phyloP scores from a whole-genome alignment of 164 flowering plant species.

The Cinnamomum micranthum region DNA sequence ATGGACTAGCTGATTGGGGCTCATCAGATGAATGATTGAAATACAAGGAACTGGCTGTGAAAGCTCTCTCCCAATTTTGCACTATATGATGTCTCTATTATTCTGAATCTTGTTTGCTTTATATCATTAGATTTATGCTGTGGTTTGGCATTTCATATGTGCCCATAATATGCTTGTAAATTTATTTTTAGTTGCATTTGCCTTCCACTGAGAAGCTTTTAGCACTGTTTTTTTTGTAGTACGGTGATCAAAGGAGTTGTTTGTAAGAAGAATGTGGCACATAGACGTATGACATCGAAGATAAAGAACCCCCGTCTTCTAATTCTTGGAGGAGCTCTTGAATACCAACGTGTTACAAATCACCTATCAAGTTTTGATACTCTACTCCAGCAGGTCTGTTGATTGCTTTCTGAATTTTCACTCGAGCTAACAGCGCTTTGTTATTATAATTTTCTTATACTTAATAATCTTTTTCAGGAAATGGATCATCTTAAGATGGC shows the following conservation, averaged over 20 bases:
- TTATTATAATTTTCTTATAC: conserved; percentile 9
- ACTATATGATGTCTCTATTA: too few species aligned
- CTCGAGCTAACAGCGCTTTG: background rate
- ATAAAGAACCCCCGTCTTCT: conserved; percentile 68
- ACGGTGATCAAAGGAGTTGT: conserved; percentile 87
- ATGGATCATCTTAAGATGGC: conserved; percentile 98
- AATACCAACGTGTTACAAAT: conserved; percentile 88
- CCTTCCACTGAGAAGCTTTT: conserved; percentile 11
- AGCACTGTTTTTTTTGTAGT: conserved; percentile 32
- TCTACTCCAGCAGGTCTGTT: conserved; percentile 78
- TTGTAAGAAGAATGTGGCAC: conserved; percentile 98
- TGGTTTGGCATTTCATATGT: background rate
- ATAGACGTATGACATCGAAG: conserved; percentile 84
- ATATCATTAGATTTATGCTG: background rate
- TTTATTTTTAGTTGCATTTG: background rate
- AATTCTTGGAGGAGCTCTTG: conserved; percentile 95
- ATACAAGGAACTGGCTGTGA: too few species aligned
- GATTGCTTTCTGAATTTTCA: background rate
- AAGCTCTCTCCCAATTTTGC: too few species aligned
- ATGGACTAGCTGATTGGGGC: too few species aligned
- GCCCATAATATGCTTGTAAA: background rate
- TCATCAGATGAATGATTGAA: too few species aligned
- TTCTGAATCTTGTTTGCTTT: too few species aligned
- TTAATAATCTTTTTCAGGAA: conserved; percentile 45
- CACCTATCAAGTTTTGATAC: conserved; percentile 88